Evolutionary conservation across 192 early-diverging fungal genomes (phyloP), one percentile per base, ranked within the genome.

Genomic region (Martensiomyces pterosporus): DNA sequence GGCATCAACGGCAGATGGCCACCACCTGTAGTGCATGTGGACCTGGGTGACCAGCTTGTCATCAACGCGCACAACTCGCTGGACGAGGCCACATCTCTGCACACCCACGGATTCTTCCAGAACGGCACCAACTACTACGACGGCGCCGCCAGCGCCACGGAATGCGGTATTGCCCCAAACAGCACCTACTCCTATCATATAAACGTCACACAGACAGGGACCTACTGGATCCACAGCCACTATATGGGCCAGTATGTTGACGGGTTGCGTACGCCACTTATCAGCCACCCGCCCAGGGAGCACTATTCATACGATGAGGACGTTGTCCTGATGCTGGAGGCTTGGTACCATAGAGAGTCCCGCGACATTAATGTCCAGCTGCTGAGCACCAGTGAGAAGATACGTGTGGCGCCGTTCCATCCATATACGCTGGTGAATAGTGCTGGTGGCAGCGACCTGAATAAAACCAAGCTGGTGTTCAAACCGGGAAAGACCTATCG

Each of bases 141-240:
- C 67, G 88, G 90, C 14, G 75, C 82, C 1, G 49, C 63, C 4
- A 77, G 80, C 29, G 72, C 79, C 32, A 86, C 85, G 21, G 82
- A 91, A 55, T 90, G 90, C 55, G 79, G 78, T 2, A 91, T 93
- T 36, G 76, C 87, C 21, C 68, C 80, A 3, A 79, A 79, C 24
- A 50, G 50, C 36, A 69, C 50, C 15, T 85, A 80, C 58, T 83
- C 86, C 1, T 93, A 93, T 54, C 73, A 68, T 9, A 82, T 85
- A 39, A 57, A 69, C 5, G 65, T 84, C 13, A 58, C 67, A 24
- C 88, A 93, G 55, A 72, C 76, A 17, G 92, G 92, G 24, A 91
- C 88, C 7, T 92, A 78, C 67, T 94, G 92, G 92, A 79, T 85
- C 43, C 89, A 92, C 55, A 71, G 79, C 39, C 89, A 92, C 62